These are phyloP conservation scores for Asterella californica DNA, from an alignment of 225 moss, liverwort and hornwort genomes.

Conservation along the genomic window DNA sequence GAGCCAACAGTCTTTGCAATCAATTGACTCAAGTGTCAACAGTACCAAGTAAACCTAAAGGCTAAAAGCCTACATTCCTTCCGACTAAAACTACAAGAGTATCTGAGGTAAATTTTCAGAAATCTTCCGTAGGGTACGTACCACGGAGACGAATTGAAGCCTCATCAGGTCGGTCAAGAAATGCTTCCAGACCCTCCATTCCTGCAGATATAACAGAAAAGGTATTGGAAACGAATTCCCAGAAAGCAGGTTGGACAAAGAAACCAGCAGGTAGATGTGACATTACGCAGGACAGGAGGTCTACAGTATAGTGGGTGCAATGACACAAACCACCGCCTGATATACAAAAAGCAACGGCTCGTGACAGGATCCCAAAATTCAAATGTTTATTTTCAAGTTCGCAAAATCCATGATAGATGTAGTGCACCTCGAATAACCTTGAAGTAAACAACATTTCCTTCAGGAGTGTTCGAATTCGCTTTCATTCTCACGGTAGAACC, in stretches of 20 bases:
- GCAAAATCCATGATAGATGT: background rate
- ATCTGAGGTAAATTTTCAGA: background rate
- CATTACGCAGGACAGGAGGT: background rate
- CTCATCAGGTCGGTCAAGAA: conserved; percentile 18
- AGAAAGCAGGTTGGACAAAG: background rate
- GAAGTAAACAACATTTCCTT: conserved; percentile 23
- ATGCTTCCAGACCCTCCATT: conserved; percentile 23
- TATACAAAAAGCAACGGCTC: background rate
- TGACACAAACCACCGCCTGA: background rate
- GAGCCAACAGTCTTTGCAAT: background rate
- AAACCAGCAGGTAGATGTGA: background rate
- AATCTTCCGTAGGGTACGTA: background rate
- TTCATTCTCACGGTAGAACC: conserved; percentile 33
- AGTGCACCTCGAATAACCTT: conserved; percentile 31
- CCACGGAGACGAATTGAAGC: conserved; percentile 25
- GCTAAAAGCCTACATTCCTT: background rate
- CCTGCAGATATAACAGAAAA: conserved; percentile 5
- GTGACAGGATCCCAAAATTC: background rate
- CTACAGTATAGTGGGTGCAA: background rate
- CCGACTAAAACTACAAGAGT: too few species aligned
- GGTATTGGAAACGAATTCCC: background rate
- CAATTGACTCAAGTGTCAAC: background rate
- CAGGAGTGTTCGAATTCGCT: conserved; percentile 9
- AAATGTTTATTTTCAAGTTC: background rate
- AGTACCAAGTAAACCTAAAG: background rate